These are phyloP conservation scores for Leccinum obscurum DNA, from an alignment of 768 basidiomycete genomes.

Conservation along the genomic window DNA sequence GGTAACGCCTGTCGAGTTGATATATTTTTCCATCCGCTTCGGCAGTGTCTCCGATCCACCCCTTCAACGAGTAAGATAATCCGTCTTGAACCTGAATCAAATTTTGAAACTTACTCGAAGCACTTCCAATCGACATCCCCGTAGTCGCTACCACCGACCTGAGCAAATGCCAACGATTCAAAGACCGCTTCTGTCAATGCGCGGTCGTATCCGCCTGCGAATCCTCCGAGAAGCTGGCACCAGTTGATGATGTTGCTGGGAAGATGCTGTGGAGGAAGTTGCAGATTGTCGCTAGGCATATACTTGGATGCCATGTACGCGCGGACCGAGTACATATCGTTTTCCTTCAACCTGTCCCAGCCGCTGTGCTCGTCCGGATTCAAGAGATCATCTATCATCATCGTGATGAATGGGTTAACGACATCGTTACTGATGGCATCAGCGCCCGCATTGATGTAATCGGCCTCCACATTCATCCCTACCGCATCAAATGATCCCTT, in stretches of 20 bases:
- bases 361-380: conserved; percentile 12
- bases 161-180: conserved; percentile 28
- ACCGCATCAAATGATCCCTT: conserved; percentile 10
- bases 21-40: conserved; percentile 24
- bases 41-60: conserved; percentile 28
- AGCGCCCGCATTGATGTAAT: conserved; percentile 17
- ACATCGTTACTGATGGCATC: conserved; percentile 21
- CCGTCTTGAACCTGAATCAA: neutral
- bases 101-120: conserved; percentile 27
- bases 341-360: conserved; percentile 28
- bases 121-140: conserved; percentile 29
- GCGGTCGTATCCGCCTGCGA: conserved; percentile 36
- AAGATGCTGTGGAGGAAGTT: conserved; percentile 20
- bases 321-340: conserved; percentile 33
- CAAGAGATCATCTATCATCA: conserved; percentile 23
- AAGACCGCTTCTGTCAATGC: conserved; percentile 38
- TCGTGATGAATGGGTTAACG: conserved; percentile 22
- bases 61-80: conserved; percentile 4
- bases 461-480: conserved; percentile 7
- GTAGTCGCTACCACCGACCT: neutral
- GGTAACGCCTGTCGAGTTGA: neutral
- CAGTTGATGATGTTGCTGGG: conserved; percentile 31
- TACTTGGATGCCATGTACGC: conserved; percentile 26
- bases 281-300: conserved; percentile 21
- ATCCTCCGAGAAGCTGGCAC: conserved; percentile 32